These are phyloP conservation scores for Pyrrhoderma noxium DNA, from an alignment of 1,284 basidiomycete genomes.

Conservation along the genomic window DNA sequence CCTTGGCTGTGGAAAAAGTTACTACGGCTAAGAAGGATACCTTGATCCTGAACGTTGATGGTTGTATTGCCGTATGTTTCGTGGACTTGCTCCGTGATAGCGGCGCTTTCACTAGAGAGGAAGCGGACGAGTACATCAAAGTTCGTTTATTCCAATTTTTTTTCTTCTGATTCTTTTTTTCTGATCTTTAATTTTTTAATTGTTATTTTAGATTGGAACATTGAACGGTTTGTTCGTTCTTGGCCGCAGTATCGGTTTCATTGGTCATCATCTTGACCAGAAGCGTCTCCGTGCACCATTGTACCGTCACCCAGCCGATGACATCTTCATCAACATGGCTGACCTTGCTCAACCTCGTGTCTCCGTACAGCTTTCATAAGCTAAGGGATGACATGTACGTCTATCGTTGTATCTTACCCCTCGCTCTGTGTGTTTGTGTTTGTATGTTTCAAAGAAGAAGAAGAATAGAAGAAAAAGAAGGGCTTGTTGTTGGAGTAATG, in stretches of 20 bases:
- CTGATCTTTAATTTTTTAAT: neutral
- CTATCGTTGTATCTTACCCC: no score
- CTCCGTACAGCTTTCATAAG: constrained; percentile 45
- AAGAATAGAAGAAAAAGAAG: no score
- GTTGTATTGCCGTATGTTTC: constrained; percentile 97
- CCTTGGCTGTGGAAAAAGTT: constrained; percentile 97
- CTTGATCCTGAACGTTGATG: constrained; percentile 94
- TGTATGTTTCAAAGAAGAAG: no score
- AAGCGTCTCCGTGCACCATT: constrained; percentile 88
- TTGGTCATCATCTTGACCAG: constrained; percentile 92
- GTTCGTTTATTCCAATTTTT: constrained; percentile 26
- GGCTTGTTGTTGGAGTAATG: no score
- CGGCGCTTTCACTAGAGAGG: constrained; percentile 92
- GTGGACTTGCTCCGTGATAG: constrained; percentile 90
- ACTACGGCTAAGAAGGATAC: constrained; percentile 98
- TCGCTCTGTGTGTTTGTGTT: no score
- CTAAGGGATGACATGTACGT: neutral
- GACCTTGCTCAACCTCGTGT: constrained; percentile 73
- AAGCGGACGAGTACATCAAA: constrained; percentile 96
- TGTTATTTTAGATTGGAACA: constrained; percentile 59
- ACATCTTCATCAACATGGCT: constrained; percentile 83
- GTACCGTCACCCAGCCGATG: constrained; percentile 86
- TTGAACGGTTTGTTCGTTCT: constrained; percentile 97
- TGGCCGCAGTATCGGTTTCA: constrained; percentile 96
- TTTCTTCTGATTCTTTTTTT: no score